Evolutionary conservation across 345 rosid species (phyloP), one percentile per base, ranked within the genome.

Genomic region (Pistacia vera): DNA sequence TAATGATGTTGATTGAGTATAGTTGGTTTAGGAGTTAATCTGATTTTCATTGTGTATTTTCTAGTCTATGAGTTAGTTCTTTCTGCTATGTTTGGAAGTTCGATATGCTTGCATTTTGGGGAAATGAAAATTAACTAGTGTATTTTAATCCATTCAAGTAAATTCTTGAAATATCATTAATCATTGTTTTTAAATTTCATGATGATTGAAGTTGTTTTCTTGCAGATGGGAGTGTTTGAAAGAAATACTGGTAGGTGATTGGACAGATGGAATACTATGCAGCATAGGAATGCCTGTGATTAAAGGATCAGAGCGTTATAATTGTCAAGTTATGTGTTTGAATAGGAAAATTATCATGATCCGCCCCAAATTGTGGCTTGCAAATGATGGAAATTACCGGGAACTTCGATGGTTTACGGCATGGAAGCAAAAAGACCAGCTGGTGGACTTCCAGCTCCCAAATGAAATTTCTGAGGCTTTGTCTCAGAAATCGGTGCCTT

Each of bases 141-240:
- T 48, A 8, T 22, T 66, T 13, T 10, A 4, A 18, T 57, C 56
- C 3, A 22, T 68, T 11, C 8, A 41, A 41, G 8, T 41, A 41
- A 41, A 41, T 7, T 6, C 8, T 6, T 41, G 46, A 41, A 41
- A 41, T 41, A 5, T 41, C 46, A 5, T 5, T 41, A 5, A 1
- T 41, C 46, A 41, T 41, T 41, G 46, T 41, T 41, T 8, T 5
- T 41, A 7, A 67, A 41, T 51, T 28, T 35, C 28, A 14, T 68
- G 54, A 79, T 4, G 68, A 22, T 70, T 73, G 66, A 41, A 33
- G 48, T 49, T 3, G 38, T 30, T 52, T 73, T 73, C 51, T 18
- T 79, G 84, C 80, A 96, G 98, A 65, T 96, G 99, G 99, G 98
- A 92, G 70, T 91, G 99, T 83, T 87, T 93, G 90, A 92, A 92